Evolutionary conservation across 176 grass and related monocot genomes (phyloP), one percentile per base, ranked within the genome.

Genomic region (Aegilops sharonensis): DNA sequence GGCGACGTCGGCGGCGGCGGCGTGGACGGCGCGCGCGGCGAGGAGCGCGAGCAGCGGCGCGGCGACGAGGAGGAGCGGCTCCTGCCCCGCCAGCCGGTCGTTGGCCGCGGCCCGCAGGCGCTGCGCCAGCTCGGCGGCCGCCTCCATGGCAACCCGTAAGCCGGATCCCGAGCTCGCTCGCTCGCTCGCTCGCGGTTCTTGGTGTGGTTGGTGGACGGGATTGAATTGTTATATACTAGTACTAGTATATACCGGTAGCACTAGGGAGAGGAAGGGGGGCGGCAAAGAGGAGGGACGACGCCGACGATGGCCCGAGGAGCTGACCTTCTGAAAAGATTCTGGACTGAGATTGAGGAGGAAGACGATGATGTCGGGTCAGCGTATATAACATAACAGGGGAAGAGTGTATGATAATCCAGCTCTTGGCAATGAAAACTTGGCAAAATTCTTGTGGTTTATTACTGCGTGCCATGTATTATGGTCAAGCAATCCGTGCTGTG

Each of bases 41-140:
- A 98, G 64, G 52, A 98, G 78, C 32, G 91, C 84, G 32, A 98
- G 77, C 29, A 98, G 86, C 40, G 95, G 93, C 8, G 91, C 89
- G 45, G 79, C 57, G 72, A 92, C 88, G 73, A 98, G 91, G 17
- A 42, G 84, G 80, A 98, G 83, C 18, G 93, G 95, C 72, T 98
- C 95, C 81, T 92, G 92, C 48, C 84, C 62, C 11, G 93, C 71
- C 20, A 98, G 93, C 84, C 75, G 79, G 4, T 34, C 84, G 68
- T 98, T 95, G 45, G 91, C 88, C 4, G 77, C 82, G 61, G 86
- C 82, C 14, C 95, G 93, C 50, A 98, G 86, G 34, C 83, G 78
- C 62, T 50, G 81, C 63, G 89, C 68, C 34, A 48, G 52, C 59
- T 90, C 89, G 62, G 85, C 30, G 63, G 77, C 68, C 39, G 83